Percentiles rank a stretch among this genome's conserved stretches.
Conservation (phyloP, 176 grass and related monocot species). For the Phoenix dactylifera region DNA sequence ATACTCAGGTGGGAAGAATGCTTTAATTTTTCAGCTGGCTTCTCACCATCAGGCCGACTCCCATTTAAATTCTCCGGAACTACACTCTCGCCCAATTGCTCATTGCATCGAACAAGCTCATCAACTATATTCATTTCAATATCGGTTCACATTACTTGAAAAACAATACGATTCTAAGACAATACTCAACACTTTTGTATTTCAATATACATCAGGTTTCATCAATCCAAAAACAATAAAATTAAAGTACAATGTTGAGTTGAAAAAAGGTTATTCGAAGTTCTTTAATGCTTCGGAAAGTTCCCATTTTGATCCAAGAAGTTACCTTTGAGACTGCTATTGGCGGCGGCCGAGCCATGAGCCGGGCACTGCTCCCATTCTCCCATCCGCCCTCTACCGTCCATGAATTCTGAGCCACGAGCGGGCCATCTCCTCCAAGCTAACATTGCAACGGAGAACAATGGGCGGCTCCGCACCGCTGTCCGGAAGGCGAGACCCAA, state of each 20-base stretch:
- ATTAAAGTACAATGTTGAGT: not conserved
- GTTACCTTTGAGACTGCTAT: slow-evolving; percentile 32
- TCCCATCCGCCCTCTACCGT: slow-evolving; percentile 36
- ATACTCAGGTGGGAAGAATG: slow-evolving; percentile 32
- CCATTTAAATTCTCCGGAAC: slow-evolving; percentile 35
- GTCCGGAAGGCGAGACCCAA: slow-evolving; percentile 28
- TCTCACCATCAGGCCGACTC: slow-evolving; percentile 25
- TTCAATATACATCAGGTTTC: not conserved
- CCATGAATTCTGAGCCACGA: slow-evolving; percentile 65
- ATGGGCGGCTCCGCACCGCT: slow-evolving; percentile 19
- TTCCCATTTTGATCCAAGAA: not conserved
- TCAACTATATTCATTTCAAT: slow-evolving; percentile 54
- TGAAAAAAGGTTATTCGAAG: not conserved
- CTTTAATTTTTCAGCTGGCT: slow-evolving; percentile 14
- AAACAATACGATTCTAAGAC: no score
- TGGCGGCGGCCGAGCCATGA: slow-evolving; percentile 12
- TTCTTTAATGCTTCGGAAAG: no score
- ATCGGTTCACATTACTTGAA: no score
- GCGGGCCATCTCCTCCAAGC: slow-evolving; percentile 29
- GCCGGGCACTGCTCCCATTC: slow-evolving; percentile 50
- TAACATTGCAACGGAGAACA: slow-evolving; percentile 63
- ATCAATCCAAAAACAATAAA: not conserved
- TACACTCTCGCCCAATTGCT: slow-evolving; percentile 28
- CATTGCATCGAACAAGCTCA: slow-evolving; percentile 67
- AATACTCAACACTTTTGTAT: no score